Conservation (phyloP, 2,329 filamentous ascomycete genomes). For the Xylaria sp. region DNA sequence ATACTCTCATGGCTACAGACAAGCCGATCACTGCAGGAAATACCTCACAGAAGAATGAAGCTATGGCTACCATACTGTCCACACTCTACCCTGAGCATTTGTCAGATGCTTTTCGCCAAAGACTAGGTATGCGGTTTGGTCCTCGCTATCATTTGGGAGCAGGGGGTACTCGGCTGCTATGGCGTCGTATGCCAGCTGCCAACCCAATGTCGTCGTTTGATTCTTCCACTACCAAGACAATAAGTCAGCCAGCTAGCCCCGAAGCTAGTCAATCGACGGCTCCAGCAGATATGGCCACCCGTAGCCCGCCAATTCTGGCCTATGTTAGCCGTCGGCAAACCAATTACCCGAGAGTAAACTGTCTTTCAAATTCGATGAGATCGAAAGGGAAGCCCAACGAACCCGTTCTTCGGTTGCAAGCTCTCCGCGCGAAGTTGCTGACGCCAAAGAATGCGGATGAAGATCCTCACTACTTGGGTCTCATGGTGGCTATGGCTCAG, state of each 20-base stretch:
- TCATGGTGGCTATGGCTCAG: slow-evolving; percentile 68
- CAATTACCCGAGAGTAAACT: slow-evolving; percentile 56
- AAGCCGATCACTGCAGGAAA: slow-evolving; percentile 44
- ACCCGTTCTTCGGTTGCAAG: slow-evolving; percentile 60
- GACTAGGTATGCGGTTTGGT: slow-evolving; percentile 64
- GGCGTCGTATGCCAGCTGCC: slow-evolving; percentile 53
- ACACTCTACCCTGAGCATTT: slow-evolving; percentile 56
- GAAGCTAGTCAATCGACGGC: slow-evolving; percentile 28
- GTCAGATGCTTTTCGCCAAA: slow-evolving; percentile 49
- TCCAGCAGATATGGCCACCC: slow-evolving; percentile 39
- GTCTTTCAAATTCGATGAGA: slow-evolving; percentile 58
- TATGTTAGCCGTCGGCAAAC: slow-evolving; percentile 62
- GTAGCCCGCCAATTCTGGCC: slow-evolving; percentile 53
- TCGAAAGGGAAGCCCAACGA: slow-evolving; percentile 56
- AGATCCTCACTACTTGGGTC: slow-evolving; percentile 63
- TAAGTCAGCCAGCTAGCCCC: slow-evolving; percentile 49
- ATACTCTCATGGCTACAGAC: slow-evolving; percentile 54
- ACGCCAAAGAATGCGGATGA: slow-evolving; percentile 60
- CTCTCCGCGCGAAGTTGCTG: slow-evolving; percentile 58
- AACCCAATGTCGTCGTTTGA: slow-evolving; percentile 50
- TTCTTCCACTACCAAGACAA: slow-evolving; percentile 50
- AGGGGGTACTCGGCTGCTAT: slow-evolving; percentile 61
- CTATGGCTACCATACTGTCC: slow-evolving; percentile 57
- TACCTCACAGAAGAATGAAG: slow-evolving; percentile 49
- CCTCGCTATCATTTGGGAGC: slow-evolving; percentile 56